These are phyloP conservation scores for Pyricularia sp. DNA, from an alignment of 2,329 filamentous ascomycete genomes.

Conservation along the genomic window DNA sequence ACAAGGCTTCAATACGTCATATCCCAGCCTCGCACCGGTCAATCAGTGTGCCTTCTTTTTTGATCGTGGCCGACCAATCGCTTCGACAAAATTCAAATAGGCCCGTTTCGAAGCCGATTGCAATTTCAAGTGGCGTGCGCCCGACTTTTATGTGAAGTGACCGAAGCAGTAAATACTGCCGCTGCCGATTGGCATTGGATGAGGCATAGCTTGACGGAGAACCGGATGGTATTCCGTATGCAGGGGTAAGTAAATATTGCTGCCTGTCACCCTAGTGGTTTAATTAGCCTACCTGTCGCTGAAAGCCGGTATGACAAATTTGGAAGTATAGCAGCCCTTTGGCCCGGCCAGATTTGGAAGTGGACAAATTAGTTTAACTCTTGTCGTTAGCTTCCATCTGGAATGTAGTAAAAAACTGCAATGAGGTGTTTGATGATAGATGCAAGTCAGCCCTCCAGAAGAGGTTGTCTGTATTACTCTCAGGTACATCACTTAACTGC, in stretches of 20 bases:
- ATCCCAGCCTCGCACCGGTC: neutral
- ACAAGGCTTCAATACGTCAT: too few relatives aligned
- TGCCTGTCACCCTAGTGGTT: too few relatives aligned
- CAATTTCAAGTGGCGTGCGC: neutral
- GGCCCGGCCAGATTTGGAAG: neutral
- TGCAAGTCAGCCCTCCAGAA: neutral
- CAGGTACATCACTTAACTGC: too few relatives aligned
- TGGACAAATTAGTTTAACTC: neutral
- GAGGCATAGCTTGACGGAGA: neutral
- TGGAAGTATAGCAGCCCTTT: neutral
- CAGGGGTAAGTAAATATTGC: neutral
- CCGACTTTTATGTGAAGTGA: neutral
- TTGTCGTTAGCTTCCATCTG: neutral
- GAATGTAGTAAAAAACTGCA: neutral
- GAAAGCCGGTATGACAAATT: too few relatives aligned
- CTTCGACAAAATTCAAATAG: too few relatives aligned
- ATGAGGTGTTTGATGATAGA: neutral
- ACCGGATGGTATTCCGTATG: neutral
- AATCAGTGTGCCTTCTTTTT: neutral
- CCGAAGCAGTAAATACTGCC: neutral
- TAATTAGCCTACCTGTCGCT: too few relatives aligned
- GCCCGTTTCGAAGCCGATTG: neutral
- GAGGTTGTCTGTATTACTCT: too few relatives aligned
- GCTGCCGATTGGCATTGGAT: neutral
- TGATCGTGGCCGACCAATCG: neutral